Conservation (phyloP, 305 asterid species). For the Euphrasia arctica region DNA sequence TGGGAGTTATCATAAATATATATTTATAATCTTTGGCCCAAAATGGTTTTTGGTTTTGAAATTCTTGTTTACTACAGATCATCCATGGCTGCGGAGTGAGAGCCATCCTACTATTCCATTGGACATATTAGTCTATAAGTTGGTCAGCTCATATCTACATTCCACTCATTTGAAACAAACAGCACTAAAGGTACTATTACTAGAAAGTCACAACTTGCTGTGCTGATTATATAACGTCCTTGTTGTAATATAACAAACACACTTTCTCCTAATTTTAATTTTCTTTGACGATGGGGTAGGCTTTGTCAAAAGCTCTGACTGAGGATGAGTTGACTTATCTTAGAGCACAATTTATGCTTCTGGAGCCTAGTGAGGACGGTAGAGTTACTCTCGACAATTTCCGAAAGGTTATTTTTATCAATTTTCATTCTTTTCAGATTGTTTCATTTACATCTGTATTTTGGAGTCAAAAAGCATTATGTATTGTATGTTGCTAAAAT, state of each 20-base stretch:
- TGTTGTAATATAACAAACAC: not conserved
- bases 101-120: conserved; percentile 55
- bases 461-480: not conserved
- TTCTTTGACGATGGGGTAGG: conserved; percentile 37
- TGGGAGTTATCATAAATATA: too few species aligned
- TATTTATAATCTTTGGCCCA: too few species aligned
- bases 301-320: conserved; percentile 67
- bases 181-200: conserved; percentile 53
- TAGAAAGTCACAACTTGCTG: not conserved
- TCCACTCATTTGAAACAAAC: conserved; percentile 73
- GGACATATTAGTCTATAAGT: conserved; percentile 62
- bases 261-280: too few species aligned
- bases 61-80: conserved; percentile 38
- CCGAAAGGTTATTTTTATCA: conserved; percentile 38
- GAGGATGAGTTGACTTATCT: conserved; percentile 67
- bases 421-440: conserved; percentile 3
- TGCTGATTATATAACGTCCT: not conserved
- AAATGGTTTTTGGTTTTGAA: too few species aligned
- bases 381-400: conserved; percentile 60
- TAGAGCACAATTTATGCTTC: conserved; percentile 63
- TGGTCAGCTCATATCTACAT: conserved; percentile 58
- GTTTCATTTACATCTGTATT: too few species aligned
- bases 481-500: conserved; percentile 9
- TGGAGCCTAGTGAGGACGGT: conserved; percentile 68
- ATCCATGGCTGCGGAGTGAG: conserved; percentile 79